A percentile compares a stretch with the other conserved stretches of the same genome.
Evolutionary conservation across 2,329 filamentous ascomycete species (phyloP).

Genomic region (Didymella lethalis): DNA sequence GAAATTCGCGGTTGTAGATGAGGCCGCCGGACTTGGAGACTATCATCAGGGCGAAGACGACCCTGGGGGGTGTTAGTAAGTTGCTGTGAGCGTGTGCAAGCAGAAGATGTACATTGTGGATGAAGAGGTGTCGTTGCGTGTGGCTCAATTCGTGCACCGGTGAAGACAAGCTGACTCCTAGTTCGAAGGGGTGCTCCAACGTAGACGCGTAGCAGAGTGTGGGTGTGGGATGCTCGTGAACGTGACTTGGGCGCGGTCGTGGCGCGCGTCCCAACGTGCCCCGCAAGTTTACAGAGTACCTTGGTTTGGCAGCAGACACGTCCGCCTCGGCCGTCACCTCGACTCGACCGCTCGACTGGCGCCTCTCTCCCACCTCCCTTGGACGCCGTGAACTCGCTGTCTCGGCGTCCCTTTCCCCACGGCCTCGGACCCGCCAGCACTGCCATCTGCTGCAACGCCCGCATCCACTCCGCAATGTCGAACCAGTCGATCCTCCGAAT

Average conservation of each 20-base stretch:
- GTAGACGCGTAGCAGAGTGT: background rate
- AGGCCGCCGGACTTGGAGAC: slow-evolving; percentile 99
- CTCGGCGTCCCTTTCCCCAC: slow-evolving; percentile 18
- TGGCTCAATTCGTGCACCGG: too few species aligned
- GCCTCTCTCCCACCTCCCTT: slow-evolving; percentile 8
- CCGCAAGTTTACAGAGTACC: slow-evolving; percentile 1
- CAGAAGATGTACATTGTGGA: slow-evolving; percentile 25
- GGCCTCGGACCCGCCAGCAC: background rate
- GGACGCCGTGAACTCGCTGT: slow-evolving; percentile 22
- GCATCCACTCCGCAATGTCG: slow-evolving; percentile 61
- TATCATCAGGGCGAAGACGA: slow-evolving; percentile 92
- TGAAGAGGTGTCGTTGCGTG: background rate
- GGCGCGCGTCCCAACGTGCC: slow-evolving; percentile 8
- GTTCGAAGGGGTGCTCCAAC: background rate
- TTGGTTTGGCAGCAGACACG: slow-evolving; percentile 13
- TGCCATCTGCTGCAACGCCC: background rate
- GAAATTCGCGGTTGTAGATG: slow-evolving; percentile 94
- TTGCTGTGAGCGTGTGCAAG: too few species aligned
- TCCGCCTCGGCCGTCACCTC: slow-evolving; percentile 7
- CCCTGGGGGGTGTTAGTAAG: slow-evolving; percentile 65
- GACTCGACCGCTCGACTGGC: slow-evolving; percentile 8
- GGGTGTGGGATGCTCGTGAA: slow-evolving; percentile 8
- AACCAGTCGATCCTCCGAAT: slow-evolving; percentile 90
- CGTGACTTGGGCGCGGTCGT: slow-evolving; percentile 8
- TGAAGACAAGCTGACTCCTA: background rate